phyloP scores from a whole-genome alignment of 106 monocot species.

The Allium cepa region DNA sequence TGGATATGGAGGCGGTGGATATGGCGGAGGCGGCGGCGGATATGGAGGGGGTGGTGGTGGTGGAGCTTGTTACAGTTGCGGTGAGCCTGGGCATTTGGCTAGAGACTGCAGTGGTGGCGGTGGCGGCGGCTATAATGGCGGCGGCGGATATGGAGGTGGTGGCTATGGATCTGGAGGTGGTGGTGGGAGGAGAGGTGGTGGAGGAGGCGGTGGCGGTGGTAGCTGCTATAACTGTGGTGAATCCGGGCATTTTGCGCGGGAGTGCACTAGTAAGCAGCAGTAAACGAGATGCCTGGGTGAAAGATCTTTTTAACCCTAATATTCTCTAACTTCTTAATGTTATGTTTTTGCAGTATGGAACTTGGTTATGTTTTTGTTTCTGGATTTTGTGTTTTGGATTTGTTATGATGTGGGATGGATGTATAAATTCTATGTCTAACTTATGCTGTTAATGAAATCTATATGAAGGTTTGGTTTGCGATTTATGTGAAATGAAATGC shows the following conservation, averaged over 20 bases:
- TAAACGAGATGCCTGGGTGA: neutral
- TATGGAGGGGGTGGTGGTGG: conserved; percentile 14
- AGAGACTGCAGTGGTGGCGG: conserved; percentile 16
- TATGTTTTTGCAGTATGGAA: neutral
- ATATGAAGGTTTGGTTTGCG: too few relatives aligned
- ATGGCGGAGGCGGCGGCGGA: conserved; percentile 5
- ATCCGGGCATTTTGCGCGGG: conserved; percentile 14
- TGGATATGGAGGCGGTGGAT: conserved; percentile 11
- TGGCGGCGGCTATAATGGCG: conserved; percentile 18
- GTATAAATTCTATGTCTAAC: too few relatives aligned
- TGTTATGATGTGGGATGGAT: too few relatives aligned
- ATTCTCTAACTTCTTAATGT: neutral
- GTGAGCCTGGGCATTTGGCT: conserved; percentile 9
- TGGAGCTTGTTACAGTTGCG: conserved; percentile 7
- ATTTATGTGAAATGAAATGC: too few relatives aligned
- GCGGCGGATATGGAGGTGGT: conserved; percentile 10
- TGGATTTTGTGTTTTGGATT: too few relatives aligned
- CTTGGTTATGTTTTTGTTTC: too few relatives aligned
- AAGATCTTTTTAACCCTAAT: neutral
- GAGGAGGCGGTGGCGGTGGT: conserved; percentile 12
- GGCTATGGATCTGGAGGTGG: neutral
- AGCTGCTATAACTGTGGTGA: conserved; percentile 13
- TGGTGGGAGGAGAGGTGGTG: neutral
- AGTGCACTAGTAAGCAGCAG: conserved; percentile 2
- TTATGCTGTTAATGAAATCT: too few relatives aligned